Evolutionary conservation across 2,329 filamentous ascomycete species (phyloP).

Genomic region (Diaporthe aspalathi): DNA sequence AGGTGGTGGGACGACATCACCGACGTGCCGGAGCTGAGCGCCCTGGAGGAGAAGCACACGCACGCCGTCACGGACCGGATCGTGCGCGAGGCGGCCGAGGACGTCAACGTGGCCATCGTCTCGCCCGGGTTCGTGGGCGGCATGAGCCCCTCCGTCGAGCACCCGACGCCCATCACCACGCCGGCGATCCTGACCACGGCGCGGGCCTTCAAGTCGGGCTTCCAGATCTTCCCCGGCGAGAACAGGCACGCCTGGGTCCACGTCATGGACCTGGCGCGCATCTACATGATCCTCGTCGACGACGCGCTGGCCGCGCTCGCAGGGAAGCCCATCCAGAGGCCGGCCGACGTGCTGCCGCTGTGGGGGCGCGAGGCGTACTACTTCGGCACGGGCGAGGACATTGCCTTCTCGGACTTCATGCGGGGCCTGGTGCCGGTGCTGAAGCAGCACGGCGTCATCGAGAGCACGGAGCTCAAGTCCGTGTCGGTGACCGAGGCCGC

Average conservation of each 20-base stretch:
- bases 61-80: constrained; percentile 41
- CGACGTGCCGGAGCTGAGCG: constrained; percentile 37
- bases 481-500: constrained; percentile 39
- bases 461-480: constrained; percentile 35
- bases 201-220: constrained; percentile 39
- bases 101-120: constrained; percentile 42
- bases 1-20: constrained; percentile 41
- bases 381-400: constrained; percentile 38
- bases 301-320: constrained; percentile 38
- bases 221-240: constrained; percentile 40
- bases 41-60: constrained; percentile 37
- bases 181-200: constrained; percentile 38
- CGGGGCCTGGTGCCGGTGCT: constrained; percentile 34
- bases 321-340: constrained; percentile 29
- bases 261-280: constrained; percentile 39
- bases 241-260: constrained; percentile 40
- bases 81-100: constrained; percentile 33
- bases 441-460: constrained; percentile 37
- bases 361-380: constrained; percentile 42
- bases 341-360: background rate
- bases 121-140: constrained; percentile 35
- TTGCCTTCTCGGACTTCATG: constrained; percentile 38
- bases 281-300: constrained; percentile 39
- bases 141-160: constrained; percentile 36
- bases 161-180: constrained; percentile 34